These are phyloP conservation scores for Arthrobotrys sphaeroides DNA, from an alignment of 2,329 filamentous ascomycete species.

Conservation along the genomic window DNA sequence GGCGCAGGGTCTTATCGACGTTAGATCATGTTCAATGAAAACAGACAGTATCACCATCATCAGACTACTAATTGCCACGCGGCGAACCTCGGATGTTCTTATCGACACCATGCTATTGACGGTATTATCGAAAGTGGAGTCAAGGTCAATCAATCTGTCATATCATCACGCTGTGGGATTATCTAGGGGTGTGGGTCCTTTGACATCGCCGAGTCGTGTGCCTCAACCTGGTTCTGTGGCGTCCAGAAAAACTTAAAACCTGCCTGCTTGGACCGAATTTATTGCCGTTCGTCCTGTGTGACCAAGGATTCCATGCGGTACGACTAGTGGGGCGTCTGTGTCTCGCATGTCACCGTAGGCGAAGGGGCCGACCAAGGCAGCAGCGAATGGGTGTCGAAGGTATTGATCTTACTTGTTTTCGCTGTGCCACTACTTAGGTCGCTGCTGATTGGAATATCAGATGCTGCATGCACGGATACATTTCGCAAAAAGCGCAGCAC, in stretches of 20 bases:
- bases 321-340: conserved; percentile 18
- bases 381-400: conserved; percentile 13
- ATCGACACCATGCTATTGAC: conserved; percentile 11
- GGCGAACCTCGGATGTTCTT: conserved; percentile 29
- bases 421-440: conserved; percentile 5
- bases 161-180: conserved; percentile 23
- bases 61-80: conserved; percentile 4
- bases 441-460: conserved; percentile 32
- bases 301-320: conserved; percentile 8
- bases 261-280: conserved; percentile 33
- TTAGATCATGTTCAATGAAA: conserved; percentile 1
- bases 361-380: conserved; percentile 14
- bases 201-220: conserved; percentile 40
- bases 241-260: conserved; percentile 19
- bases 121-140: conserved; percentile 26
- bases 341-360: conserved; percentile 40
- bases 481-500: conserved; percentile 20
- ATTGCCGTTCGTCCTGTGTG: conserved; percentile 22
- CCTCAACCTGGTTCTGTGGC: conserved; percentile 43
- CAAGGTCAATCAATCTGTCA: conserved; percentile 34
- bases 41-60: conserved; percentile 8
- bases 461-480: conserved; percentile 45
- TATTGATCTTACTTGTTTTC: not conserved
- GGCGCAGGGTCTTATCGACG: conserved; percentile 7
- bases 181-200: conserved; percentile 29